Percentiles rank a stretch among this genome's conserved stretches.
Evolutionary conservation across 768 basidiomycete genomes (phyloP).

Genomic region (Auricularia heimuer): DNA sequence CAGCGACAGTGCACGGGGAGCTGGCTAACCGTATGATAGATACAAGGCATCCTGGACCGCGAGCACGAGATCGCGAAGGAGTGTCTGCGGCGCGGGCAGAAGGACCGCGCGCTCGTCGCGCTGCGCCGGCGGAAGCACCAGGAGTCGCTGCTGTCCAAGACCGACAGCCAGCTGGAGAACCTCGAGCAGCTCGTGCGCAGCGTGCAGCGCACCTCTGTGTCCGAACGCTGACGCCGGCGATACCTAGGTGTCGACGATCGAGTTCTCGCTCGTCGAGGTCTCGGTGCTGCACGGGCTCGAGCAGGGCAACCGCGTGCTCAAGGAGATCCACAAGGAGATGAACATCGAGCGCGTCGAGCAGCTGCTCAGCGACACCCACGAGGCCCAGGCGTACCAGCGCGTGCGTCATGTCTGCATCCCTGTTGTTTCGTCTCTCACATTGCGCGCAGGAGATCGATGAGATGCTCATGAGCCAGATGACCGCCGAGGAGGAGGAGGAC

Average conservation of each 20-base stretch:
- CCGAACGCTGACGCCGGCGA: not conserved
- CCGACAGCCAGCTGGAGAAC: conserved; percentile 81
- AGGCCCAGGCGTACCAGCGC: conserved; percentile 85
- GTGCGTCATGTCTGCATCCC: conserved; percentile 32
- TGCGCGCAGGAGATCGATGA: conserved; percentile 75
- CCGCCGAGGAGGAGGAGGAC: conserved; percentile 85
- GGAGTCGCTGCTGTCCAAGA: conserved; percentile 75
- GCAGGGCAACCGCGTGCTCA: conserved; percentile 88
- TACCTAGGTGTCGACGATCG: conserved; percentile 83
- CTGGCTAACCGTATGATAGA: conserved; percentile 33
- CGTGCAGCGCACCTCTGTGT: not conserved
- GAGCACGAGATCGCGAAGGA: conserved; percentile 85
- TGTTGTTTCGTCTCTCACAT: conserved; percentile 4
- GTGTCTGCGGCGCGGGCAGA: conserved; percentile 71
- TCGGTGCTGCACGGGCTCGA: conserved; percentile 87
- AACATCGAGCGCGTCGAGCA: conserved; percentile 88
- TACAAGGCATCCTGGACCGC: conserved; percentile 75
- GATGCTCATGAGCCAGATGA: conserved; percentile 72
- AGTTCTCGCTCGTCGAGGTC: conserved; percentile 89
- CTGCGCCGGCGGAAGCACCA: conserved; percentile 91
- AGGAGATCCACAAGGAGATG: conserved; percentile 91
- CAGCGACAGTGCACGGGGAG: not conserved
- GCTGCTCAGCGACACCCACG: conserved; percentile 83
- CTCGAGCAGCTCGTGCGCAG: conserved; percentile 75
- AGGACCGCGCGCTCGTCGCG: conserved; percentile 79